Evolutionary conservation across 2,329 filamentous ascomycete species (phyloP).

Genomic region (Colletotrichum horii): DNA sequence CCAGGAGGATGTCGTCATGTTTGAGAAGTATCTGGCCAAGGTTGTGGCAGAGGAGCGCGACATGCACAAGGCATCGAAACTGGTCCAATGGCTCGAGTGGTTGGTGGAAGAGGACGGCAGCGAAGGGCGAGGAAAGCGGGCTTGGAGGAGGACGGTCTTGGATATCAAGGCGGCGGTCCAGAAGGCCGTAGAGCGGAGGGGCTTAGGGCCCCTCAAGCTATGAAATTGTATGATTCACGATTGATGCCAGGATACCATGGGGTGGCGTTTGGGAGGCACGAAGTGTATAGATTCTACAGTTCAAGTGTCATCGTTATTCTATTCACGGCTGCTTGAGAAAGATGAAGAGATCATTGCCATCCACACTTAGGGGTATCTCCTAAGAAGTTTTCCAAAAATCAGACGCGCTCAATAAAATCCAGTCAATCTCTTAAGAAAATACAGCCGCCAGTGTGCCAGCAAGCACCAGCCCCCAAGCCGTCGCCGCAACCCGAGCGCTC

Average conservation of each 20-base stretch:
- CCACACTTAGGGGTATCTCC: not conserved
- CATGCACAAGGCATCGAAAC: constrained; percentile 72
- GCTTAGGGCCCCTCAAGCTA: constrained; percentile 60
- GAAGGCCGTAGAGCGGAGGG: constrained; percentile 58
- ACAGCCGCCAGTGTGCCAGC: not conserved
- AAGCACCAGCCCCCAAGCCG: not conserved
- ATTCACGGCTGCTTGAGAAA: not conserved
- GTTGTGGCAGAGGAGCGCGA: constrained; percentile 81
- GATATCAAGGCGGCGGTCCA: constrained; percentile 58
- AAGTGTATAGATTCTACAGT: not conserved
- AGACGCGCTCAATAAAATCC: not conserved
- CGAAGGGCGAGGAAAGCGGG: constrained; percentile 38
- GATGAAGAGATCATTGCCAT: not conserved
- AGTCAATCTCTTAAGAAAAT: not conserved
- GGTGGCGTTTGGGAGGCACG: not conserved
- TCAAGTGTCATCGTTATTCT: not conserved
- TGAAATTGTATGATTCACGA: not conserved
- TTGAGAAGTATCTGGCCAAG: constrained; percentile 73
- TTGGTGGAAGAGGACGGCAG: constrained; percentile 55
- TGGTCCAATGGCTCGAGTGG: constrained; percentile 72
- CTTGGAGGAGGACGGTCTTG: constrained; percentile 52
- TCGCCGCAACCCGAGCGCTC: not conserved
- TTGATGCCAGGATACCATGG: constrained; percentile 8
- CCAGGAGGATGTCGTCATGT: constrained; percentile 74
- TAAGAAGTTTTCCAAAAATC: not conserved